phyloP scores from a whole-genome alignment of 164 flowering plant genomes.

The Magnolia kwangsiensis region DNA sequence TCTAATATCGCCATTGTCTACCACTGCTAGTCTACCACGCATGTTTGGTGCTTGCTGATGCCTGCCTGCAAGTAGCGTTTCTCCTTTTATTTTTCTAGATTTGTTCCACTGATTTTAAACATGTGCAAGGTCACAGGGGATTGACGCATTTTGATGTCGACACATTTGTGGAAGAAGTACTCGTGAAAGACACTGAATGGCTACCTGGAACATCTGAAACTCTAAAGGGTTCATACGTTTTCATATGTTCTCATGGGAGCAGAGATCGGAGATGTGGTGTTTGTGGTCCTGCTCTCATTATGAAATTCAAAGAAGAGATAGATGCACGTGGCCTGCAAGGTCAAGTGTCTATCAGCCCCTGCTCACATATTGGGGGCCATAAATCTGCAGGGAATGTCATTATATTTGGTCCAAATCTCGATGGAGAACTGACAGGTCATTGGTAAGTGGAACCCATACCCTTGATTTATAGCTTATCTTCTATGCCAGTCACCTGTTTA shows the following conservation, averaged over 20 bases:
- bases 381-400: conserved; percentile 93
- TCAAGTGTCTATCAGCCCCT: conserved; percentile 80
- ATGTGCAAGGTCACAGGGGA: conserved; percentile 57
- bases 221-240: conserved; percentile 64
- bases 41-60: no score
- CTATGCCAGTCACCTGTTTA: no score
- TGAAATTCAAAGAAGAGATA: conserved; percentile 75
- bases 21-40: no score
- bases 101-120: conserved; percentile 8
- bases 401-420: conserved; percentile 55
- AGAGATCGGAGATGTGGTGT: conserved; percentile 92
- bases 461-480: no score
- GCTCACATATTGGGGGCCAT: conserved; percentile 93
- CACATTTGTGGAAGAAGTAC: conserved; percentile 95
- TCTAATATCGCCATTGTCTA: no score
- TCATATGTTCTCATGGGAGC: conserved; percentile 88
- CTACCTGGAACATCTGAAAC: conserved; percentile 75
- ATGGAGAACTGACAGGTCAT: conserved; percentile 65
- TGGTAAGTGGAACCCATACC: conserved; percentile 46
- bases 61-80: background rate
- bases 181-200: conserved; percentile 87
- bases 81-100: background rate
- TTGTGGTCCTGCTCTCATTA: conserved; percentile 79
- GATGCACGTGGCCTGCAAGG: conserved; percentile 58
- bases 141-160: conserved; percentile 93